phyloP scores from a whole-genome alignment of 768 basidiomycete species.

The Lactarius akahatsu region DNA sequence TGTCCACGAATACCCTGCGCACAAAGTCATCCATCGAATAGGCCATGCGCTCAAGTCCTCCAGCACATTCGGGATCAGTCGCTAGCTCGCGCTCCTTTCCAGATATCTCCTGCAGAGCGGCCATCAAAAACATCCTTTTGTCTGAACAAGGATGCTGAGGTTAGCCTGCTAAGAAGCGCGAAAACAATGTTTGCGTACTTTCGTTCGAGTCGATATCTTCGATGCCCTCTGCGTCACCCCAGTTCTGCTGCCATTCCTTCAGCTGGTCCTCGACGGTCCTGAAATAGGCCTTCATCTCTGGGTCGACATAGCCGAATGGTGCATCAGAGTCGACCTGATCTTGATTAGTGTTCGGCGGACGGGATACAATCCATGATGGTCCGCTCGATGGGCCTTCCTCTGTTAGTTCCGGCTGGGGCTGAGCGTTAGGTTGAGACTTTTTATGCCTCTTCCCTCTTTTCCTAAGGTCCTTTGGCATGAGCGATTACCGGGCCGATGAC shows the following conservation, averaged over 20 bases:
- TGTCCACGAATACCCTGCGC: conserved; percentile 87
- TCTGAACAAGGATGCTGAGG: conserved; percentile 15
- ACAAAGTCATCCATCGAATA: conserved; percentile 97
- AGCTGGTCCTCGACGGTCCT: conserved; percentile 85
- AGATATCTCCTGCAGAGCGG: conserved; percentile 80
- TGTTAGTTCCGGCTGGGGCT: conserved; percentile 28
- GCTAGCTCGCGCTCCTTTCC: conserved; percentile 88
- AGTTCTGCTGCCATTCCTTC: conserved; percentile 75
- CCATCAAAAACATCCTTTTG: conserved; percentile 61
- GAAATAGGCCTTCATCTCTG: conserved; percentile 92
- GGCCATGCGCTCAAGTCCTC: conserved; percentile 84
- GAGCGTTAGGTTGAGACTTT: conserved; percentile 41
- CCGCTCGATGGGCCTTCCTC: conserved; percentile 32
- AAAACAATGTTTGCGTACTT: conserved; percentile 43
- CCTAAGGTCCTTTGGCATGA: conserved; percentile 77
- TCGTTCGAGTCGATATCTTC: conserved; percentile 66
- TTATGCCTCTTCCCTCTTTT: conserved; percentile 79
- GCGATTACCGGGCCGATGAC: neutral
- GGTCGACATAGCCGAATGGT: conserved; percentile 88
- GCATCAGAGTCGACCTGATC: conserved; percentile 57
- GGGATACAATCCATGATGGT: conserved; percentile 71
- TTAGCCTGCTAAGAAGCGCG: conserved; percentile 29
- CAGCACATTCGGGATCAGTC: conserved; percentile 92
- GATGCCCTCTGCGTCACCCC: conserved; percentile 45
- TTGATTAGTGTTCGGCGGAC: conserved; percentile 37